These are phyloP conservation scores for Aureobasidium lini DNA, from an alignment of 2,329 filamentous ascomycete species.

Conservation along the genomic window DNA sequence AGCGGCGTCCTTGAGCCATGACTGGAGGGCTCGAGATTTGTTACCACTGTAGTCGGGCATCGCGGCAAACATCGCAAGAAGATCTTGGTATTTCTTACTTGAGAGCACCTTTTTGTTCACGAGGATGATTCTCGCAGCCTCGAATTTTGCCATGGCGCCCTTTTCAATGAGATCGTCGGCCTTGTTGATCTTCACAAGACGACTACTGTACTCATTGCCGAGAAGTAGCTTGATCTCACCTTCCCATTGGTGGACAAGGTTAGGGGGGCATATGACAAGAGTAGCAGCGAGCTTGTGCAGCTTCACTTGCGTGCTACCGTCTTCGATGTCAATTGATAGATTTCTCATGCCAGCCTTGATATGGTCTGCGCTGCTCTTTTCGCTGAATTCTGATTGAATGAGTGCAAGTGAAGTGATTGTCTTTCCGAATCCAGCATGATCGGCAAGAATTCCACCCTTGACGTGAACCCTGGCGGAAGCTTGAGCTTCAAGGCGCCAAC, in stretches of 20 bases:
- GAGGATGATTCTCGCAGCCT: slow-evolving; percentile 48
- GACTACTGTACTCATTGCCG: slow-evolving; percentile 22
- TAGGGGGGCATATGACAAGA: slow-evolving; percentile 50
- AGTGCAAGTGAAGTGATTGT: slow-evolving; percentile 54
- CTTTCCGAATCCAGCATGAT: slow-evolving; percentile 61
- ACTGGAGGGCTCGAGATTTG: slow-evolving; percentile 40
- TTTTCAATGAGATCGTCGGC: slow-evolving; percentile 33
- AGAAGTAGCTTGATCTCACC: slow-evolving; percentile 48
- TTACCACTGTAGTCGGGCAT: slow-evolving; percentile 34
- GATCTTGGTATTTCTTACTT: slow-evolving; percentile 40
- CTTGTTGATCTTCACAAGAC: slow-evolving; percentile 37
- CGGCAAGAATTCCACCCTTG: slow-evolving; percentile 55
- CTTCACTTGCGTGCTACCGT: slow-evolving; percentile 20
- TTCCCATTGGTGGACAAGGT: slow-evolving; percentile 52
- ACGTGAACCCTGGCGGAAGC: slow-evolving; percentile 36
- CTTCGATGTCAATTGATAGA: slow-evolving; percentile 7
- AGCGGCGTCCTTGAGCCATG: slow-evolving; percentile 46
- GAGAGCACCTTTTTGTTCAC: slow-evolving; percentile 45
- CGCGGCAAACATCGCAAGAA: slow-evolving; percentile 44
- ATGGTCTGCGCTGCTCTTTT: neutral
- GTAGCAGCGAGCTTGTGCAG: slow-evolving; percentile 46
- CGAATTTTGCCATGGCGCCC: slow-evolving; percentile 39
- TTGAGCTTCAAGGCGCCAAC: slow-evolving; percentile 52
- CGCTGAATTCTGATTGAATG: slow-evolving; percentile 40
- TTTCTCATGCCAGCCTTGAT: neutral